Evolutionary conservation across 768 basidiomycete genomes (phyloP).

Genomic region (Trametes punicea): DNA sequence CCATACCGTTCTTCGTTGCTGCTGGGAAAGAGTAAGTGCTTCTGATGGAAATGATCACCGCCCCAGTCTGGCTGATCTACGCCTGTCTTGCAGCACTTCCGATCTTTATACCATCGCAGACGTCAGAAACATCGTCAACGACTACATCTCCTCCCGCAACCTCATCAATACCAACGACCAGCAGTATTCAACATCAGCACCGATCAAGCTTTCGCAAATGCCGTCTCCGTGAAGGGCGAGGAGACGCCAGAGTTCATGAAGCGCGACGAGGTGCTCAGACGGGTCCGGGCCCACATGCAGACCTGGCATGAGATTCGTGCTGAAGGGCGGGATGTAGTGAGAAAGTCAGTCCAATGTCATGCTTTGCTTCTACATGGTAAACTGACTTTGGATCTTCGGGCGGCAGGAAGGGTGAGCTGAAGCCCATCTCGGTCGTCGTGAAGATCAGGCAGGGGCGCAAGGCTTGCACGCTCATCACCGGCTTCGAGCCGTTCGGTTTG

Average conservation of each 20-base stretch:
- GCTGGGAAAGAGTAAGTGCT: constrained; percentile 59
- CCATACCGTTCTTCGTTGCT: constrained; percentile 57
- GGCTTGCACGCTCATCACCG: constrained; percentile 70
- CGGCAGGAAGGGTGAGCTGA: constrained; percentile 70
- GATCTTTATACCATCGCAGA: constrained; percentile 55
- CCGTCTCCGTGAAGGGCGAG: constrained; percentile 32
- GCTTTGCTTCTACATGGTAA: not conserved
- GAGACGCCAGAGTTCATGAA: constrained; percentile 51
- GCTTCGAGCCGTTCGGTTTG: constrained; percentile 75
- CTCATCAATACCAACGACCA: constrained; percentile 67
- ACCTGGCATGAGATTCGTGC: constrained; percentile 63
- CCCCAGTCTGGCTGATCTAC: not conserved
- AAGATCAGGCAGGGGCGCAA: constrained; percentile 80
- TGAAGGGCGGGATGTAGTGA: constrained; percentile 51
- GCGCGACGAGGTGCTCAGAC: constrained; percentile 58
- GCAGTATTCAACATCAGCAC: constrained; percentile 67
- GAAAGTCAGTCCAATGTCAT: constrained; percentile 46
- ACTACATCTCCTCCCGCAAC: constrained; percentile 57
- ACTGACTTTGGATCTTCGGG: not conserved
- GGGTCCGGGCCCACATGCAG: constrained; percentile 67
- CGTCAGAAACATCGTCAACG: constrained; percentile 53
- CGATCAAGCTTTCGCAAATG: constrained; percentile 28
- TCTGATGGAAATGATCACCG: not conserved
- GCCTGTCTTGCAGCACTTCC: constrained; percentile 42
- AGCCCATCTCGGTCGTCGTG: constrained; percentile 63